Evolutionary conservation across 2,329 filamentous ascomycete genomes (phyloP).

Genomic region (Aspergillus calidoustus): DNA sequence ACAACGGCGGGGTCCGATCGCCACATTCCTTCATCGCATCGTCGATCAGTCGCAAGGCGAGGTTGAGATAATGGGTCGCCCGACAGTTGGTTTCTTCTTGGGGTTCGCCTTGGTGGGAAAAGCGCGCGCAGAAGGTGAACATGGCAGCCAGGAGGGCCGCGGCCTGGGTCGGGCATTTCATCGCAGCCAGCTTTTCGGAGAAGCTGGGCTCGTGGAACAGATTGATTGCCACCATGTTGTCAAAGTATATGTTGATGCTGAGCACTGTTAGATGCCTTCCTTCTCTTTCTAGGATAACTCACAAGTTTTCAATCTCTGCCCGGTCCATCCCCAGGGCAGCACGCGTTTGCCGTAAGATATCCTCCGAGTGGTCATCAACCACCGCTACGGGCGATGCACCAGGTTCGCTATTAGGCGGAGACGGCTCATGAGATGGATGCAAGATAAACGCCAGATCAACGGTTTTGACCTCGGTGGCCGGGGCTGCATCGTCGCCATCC

Average conservation of each 20-base stretch:
- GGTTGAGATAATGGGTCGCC: background rate
- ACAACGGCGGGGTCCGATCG: background rate
- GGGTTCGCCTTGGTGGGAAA: background rate
- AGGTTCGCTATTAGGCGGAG: background rate
- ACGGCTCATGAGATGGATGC: conserved; percentile 31
- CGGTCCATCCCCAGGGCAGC: too few species aligned
- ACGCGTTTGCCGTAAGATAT: too few species aligned
- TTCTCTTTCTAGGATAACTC: too few species aligned
- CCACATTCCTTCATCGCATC: background rate
- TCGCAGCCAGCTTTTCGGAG: conserved; percentile 23
- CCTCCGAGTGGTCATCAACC: too few species aligned
- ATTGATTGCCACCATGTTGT: conserved; percentile 38
- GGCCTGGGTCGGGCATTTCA: background rate
- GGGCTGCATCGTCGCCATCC: too few species aligned
- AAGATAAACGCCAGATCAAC: conserved; percentile 30
- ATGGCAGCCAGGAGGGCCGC: background rate
- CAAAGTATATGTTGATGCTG: conserved; percentile 22
- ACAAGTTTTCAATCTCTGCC: too few species aligned
- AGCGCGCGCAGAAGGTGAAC: background rate
- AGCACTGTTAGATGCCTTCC: too few species aligned
- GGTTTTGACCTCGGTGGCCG: conserved; percentile 3
- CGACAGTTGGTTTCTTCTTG: background rate
- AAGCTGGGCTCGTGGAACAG: conserved; percentile 38
- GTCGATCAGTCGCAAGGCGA: background rate
- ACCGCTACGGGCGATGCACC: too few species aligned